Conservation (phyloP, 305 asterid genomes). For the Lippia alba region DNA sequence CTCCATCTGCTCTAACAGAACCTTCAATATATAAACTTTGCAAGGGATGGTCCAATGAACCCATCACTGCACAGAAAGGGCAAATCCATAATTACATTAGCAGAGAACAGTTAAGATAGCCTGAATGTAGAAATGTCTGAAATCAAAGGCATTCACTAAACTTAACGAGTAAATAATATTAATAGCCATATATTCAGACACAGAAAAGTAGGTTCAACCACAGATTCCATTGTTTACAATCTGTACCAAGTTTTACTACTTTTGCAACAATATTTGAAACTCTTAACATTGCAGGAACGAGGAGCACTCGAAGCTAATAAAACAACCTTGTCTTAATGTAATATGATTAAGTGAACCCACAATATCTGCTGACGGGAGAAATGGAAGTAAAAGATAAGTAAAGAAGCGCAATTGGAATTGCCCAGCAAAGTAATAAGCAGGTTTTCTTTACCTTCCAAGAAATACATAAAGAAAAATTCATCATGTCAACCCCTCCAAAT, state of each 20-base stretch:
- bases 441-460: neutral
- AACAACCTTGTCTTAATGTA: slow-evolving; percentile 14
- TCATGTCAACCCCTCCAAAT: slow-evolving; percentile 14
- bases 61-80: slow-evolving; percentile 74
- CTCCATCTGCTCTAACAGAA: slow-evolving; percentile 86
- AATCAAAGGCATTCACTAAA: slow-evolving; percentile 27
- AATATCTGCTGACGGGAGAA: neutral
- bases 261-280: neutral
- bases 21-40: slow-evolving; percentile 70
- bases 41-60: slow-evolving; percentile 88
- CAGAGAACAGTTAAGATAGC: slow-evolving; percentile 18
- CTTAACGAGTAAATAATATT: neutral
- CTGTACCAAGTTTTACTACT: neutral
- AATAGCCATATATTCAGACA: slow-evolving; percentile 9
- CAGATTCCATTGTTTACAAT: slow-evolving; percentile 2
- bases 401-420: slow-evolving; percentile 10
- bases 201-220: slow-evolving; percentile 9
- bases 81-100: slow-evolving; percentile 32
- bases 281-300: neutral
- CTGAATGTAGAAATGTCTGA: too few species aligned
- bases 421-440: neutral
- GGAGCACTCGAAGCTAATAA: slow-evolving; percentile 13
- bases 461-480: neutral
- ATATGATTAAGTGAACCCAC: neutral
- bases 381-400: neutral